phyloP scores from a whole-genome alignment of 352 stramenopile genomes.

The Phytophthora hybrid region DNA sequence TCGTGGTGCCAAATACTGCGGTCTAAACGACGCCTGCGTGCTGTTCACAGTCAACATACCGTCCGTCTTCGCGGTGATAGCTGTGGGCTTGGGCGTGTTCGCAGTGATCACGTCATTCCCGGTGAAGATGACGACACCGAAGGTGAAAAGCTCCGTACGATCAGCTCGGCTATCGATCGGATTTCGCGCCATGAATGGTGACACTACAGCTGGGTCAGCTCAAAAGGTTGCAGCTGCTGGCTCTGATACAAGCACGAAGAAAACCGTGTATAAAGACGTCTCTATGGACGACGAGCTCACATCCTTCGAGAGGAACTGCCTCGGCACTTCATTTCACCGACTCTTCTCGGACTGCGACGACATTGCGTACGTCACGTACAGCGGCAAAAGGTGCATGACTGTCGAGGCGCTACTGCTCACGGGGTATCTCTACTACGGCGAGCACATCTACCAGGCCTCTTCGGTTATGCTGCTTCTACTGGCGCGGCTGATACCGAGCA shows the following conservation, averaged over 20 bases:
- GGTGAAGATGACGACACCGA: slow-evolving; percentile 7
- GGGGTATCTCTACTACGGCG: slow-evolving; percentile 23
- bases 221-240: background rate
- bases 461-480: slow-evolving; percentile 22
- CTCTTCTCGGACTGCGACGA: slow-evolving; percentile 32
- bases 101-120: slow-evolving; percentile 15
- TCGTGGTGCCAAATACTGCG: slow-evolving; percentile 17
- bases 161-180: slow-evolving; percentile 5
- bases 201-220: background rate
- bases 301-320: slow-evolving; percentile 25
- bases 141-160: background rate
- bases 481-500: slow-evolving; percentile 19
- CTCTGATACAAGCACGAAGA: background rate
- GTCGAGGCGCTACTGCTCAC: slow-evolving; percentile 32
- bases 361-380: slow-evolving; percentile 24
- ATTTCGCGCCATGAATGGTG: background rate
- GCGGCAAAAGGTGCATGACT: slow-evolving; percentile 5
- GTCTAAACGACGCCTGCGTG: slow-evolving; percentile 30
- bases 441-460: slow-evolving; percentile 28
- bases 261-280: background rate
- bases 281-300: background rate
- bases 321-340: slow-evolving; percentile 14
- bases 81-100: slow-evolving; percentile 2
- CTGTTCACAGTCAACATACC: slow-evolving; percentile 26
- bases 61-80: background rate